phyloP scores from a whole-genome alignment of 768 basidiomycete genomes.

The Cytidiella melzeri region DNA sequence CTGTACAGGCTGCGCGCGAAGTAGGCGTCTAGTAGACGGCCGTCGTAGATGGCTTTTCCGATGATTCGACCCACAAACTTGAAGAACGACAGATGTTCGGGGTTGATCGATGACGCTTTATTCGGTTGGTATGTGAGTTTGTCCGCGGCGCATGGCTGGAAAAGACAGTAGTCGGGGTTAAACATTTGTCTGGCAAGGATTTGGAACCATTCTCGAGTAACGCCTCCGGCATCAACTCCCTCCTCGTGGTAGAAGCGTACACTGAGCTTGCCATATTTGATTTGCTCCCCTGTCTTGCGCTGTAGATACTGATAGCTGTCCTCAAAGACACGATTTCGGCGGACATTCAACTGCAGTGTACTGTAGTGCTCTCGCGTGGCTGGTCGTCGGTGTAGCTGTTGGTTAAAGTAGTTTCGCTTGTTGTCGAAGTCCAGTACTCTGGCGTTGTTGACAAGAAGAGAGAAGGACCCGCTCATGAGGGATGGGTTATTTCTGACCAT shows the following conservation, averaged over 20 bases:
- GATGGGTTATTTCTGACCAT: conserved; percentile 99
- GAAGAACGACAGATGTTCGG: conserved; percentile 96
- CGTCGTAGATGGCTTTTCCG: conserved; percentile 96
- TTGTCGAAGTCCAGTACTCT: conserved; percentile 98
- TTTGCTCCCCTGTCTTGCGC: conserved; percentile 87
- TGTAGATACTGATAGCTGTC: conserved; percentile 94
- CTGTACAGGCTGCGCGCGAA: conserved; percentile 96
- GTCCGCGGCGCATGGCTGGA: conserved; percentile 97
- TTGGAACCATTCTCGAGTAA: conserved; percentile 98
- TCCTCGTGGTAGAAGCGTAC: conserved; percentile 96
- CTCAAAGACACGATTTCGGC: conserved; percentile 89
- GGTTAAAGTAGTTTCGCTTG: conserved; percentile 94
- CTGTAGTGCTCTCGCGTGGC: conserved; percentile 74
- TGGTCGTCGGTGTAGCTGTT: conserved; percentile 83
- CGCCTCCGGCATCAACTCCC: conserved; percentile 96
- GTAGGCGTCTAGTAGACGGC: conserved; percentile 93
- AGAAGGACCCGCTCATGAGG: conserved; percentile 97
- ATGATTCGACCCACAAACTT: conserved; percentile 97
- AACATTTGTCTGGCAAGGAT: conserved; percentile 98
- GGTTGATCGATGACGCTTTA: conserved; percentile 90
- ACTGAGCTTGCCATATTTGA: conserved; percentile 96
- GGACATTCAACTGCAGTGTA: conserved; percentile 84
- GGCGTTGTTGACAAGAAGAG: conserved; percentile 90
- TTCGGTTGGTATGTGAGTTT: conserved; percentile 94
- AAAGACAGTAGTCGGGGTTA: conserved; percentile 95